Evolutionary conservation across 2,329 filamentous ascomycete species (phyloP).

Genomic region (Fonsecaea pugnacius): DNA sequence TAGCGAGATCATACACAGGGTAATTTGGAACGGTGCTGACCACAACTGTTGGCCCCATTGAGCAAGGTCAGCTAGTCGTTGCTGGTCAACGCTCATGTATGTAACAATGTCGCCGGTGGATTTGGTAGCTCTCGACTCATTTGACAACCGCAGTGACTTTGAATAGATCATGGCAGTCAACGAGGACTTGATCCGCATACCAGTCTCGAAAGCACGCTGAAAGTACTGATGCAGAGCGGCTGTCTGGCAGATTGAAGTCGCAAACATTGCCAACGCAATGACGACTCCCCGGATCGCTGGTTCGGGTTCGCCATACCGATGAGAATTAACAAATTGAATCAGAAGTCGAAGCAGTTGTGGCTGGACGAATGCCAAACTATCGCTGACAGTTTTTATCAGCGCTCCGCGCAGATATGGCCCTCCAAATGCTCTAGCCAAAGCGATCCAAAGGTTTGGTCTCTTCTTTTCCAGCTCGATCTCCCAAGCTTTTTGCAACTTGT

Average conservation of each 20-base stretch:
- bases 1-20: constrained; percentile 90
- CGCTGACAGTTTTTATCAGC: constrained; percentile 86
- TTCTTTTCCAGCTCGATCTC: constrained; percentile 71
- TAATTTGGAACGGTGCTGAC: constrained; percentile 96
- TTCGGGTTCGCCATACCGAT: constrained; percentile 65
- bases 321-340: constrained; percentile 83
- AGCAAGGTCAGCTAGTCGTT: constrained; percentile 89
- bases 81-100: constrained; percentile 98
- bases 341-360: constrained; percentile 85
- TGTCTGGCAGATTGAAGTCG: constrained; percentile 82
- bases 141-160: constrained; percentile 87
- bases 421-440: constrained; percentile 81
- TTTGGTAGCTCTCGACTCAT: constrained; percentile 85
- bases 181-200: constrained; percentile 94
- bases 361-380: constrained; percentile 83
- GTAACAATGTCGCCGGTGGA: constrained; percentile 98
- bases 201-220: constrained; percentile 89
- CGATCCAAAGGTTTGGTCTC: constrained; percentile 84
- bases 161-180: constrained; percentile 89
- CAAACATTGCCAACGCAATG: constrained; percentile 91
- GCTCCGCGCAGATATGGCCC: constrained; percentile 80
- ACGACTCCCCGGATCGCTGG: constrained; percentile 82
- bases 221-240: constrained; percentile 96
- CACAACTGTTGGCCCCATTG: constrained; percentile 95
- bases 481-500: constrained; percentile 76